phyloP scores from a whole-genome alignment of 768 basidiomycete genomes.

The Amanita subjunquillea region DNA sequence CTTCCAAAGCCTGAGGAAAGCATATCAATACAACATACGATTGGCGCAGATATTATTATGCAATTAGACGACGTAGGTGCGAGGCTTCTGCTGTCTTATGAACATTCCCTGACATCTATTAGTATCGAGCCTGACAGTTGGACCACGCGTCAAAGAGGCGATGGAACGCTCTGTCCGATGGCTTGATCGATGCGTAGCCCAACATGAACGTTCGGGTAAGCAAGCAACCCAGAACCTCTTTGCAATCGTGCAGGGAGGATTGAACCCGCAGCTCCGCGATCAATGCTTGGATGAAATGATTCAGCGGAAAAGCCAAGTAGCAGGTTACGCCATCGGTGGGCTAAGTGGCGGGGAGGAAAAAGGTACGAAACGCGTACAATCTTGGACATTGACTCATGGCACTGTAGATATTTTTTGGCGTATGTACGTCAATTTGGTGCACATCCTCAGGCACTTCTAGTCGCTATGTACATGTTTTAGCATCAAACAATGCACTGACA shows the following conservation, averaged over 20 bases:
- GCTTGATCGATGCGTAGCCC: conserved; percentile 80
- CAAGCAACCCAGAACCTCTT: conserved; percentile 71
- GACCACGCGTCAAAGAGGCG: conserved; percentile 76
- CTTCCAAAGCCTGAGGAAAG: conserved; percentile 75
- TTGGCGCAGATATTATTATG: conserved; percentile 93
- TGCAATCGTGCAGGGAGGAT: conserved; percentile 86
- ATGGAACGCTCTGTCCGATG: conserved; percentile 85
- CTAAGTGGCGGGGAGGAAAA: conserved; percentile 89
- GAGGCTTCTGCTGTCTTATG: neutral
- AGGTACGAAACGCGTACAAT: conserved; percentile 31
- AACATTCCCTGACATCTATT: conserved; percentile 4
- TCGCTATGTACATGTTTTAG: conserved; percentile 22
- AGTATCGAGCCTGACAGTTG: conserved; percentile 76
- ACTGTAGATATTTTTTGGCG: conserved; percentile 72
- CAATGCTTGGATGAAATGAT: conserved; percentile 79
- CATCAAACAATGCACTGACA: conserved; percentile 73
- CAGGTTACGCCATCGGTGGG: conserved; percentile 90
- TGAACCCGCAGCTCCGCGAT: conserved; percentile 61
- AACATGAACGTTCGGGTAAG: conserved; percentile 61
- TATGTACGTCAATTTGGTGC: conserved; percentile 38
- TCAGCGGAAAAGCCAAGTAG: conserved; percentile 58
- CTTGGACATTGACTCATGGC: neutral
- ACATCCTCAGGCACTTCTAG: neutral
- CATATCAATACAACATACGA: conserved; percentile 82
- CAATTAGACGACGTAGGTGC: conserved; percentile 84